A percentile compares a stretch with the other conserved stretches of the same genome.
Conservation (phyloP, 225 moss, liverwort and hornwort genomes). For the Marchantia polymorpha region DNA sequence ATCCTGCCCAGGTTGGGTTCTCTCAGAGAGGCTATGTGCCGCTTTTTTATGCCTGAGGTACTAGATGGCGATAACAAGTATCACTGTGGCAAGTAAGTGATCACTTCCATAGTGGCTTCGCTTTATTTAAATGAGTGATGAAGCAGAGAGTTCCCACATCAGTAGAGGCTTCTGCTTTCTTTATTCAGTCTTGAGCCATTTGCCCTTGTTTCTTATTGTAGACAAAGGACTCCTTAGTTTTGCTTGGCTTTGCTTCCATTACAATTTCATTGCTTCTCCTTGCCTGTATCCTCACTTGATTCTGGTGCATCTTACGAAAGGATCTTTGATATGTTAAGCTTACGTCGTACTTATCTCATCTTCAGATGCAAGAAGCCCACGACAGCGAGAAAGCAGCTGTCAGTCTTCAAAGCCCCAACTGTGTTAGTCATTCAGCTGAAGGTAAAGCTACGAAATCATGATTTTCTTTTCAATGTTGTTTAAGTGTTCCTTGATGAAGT, state of each 20-base stretch:
- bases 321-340: background rate
- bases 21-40: conserved; percentile 60
- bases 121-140: background rate
- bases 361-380: conserved; percentile 73
- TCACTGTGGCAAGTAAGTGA: conserved; percentile 66
- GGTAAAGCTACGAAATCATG: conserved; percentile 28
- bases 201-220: too few species aligned
- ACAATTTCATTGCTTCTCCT: background rate
- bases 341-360: background rate
- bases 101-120: background rate
- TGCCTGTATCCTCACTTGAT: too few species aligned
- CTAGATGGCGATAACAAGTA: conserved; percentile 84
- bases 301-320: background rate
- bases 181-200: background rate
- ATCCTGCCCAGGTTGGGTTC: conserved; percentile 54
- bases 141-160: background rate
- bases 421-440: conserved; percentile 79
- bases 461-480: background rate
- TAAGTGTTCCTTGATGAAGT: background rate
- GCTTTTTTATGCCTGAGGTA: conserved; percentile 76
- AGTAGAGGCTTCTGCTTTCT: background rate
- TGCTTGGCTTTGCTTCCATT: background rate
- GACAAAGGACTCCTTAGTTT: background rate
- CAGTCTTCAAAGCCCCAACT: conserved; percentile 68
- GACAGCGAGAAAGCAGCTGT: conserved; percentile 72